phyloP scores from a whole-genome alignment of 257 asterid species.

The Marsdenia floribunda region DNA sequence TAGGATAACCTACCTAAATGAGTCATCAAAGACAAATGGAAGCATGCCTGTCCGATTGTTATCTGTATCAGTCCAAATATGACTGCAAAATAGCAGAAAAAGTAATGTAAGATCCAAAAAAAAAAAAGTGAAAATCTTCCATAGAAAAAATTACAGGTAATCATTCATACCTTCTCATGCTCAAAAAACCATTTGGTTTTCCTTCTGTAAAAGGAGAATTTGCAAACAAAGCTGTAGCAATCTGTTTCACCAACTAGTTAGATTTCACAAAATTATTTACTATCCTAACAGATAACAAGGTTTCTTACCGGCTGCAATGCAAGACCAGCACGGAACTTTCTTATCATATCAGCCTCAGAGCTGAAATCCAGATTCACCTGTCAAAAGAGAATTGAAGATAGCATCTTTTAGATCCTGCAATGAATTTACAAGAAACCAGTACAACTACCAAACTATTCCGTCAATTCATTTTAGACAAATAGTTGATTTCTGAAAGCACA shows the following conservation, averaged over 20 bases:
- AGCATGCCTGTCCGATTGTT: slow-evolving; percentile 93
- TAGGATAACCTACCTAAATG: slow-evolving; percentile 74
- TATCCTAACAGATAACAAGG: slow-evolving; percentile 8
- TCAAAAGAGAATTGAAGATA: slow-evolving; percentile 17
- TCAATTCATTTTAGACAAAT: background rate
- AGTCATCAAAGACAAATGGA: slow-evolving; percentile 95
- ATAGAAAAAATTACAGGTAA: slow-evolving; percentile 17
- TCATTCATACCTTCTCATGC: slow-evolving; percentile 82
- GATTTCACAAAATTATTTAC: slow-evolving; percentile 18
- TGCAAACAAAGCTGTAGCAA: slow-evolving; percentile 95
- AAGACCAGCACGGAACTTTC: slow-evolving; percentile 94
- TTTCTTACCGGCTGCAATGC: slow-evolving; percentile 90
- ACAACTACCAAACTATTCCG: background rate
- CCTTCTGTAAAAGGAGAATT: slow-evolving; percentile 98
- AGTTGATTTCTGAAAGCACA: background rate
- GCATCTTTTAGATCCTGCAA: background rate
- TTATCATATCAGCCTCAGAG: slow-evolving; percentile 94
- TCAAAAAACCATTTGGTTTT: slow-evolving; percentile 86
- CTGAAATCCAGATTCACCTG: slow-evolving; percentile 95
- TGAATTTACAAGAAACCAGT: background rate
- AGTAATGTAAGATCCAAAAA: slow-evolving; percentile 13
- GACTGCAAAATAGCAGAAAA: slow-evolving; percentile 49
- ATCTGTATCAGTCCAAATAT: slow-evolving; percentile 98
- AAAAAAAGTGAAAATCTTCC: slow-evolving; percentile 11
- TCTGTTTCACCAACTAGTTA: slow-evolving; percentile 53